A percentile compares a stretch with the other conserved stretches of the same genome.
phyloP scores from a whole-genome alignment of 305 asterid genomes.

The Fraxinus dipetala region DNA sequence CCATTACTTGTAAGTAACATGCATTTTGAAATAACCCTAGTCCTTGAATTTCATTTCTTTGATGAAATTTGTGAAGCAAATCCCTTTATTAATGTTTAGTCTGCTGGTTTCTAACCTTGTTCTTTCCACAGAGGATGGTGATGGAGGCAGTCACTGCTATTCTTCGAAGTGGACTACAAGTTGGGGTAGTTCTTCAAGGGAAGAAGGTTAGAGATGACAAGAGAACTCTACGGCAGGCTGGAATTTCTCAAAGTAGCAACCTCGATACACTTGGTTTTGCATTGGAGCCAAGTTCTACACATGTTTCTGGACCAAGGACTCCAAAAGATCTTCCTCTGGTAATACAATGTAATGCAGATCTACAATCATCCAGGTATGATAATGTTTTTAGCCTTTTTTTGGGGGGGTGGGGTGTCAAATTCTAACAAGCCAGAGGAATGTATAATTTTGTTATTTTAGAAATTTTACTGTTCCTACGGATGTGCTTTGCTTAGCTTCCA shows the following conservation, averaged over 20 bases:
- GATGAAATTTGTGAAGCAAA: neutral
- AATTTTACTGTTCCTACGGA: neutral
- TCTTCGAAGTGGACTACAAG: conserved; percentile 71
- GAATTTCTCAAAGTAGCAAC: conserved; percentile 64
- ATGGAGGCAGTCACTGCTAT: conserved; percentile 82
- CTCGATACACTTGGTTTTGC: conserved; percentile 72
- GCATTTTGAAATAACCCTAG: conserved; percentile 13
- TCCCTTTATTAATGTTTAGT: neutral
- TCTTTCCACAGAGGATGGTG: conserved; percentile 65
- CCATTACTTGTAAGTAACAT: neutral
- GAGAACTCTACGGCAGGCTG: conserved; percentile 79
- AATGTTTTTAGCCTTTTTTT: neutral
- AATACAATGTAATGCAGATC: conserved; percentile 38
- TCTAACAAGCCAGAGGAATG: neutral
- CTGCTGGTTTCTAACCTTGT: neutral
- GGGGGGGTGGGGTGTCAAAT: neutral
- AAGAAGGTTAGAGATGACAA: conserved; percentile 85
- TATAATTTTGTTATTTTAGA: neutral
- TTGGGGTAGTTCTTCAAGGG: conserved; percentile 87
- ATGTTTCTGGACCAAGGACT: conserved; percentile 37
- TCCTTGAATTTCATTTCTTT: neutral
- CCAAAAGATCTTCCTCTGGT: conserved; percentile 33
- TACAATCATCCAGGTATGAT: conserved; percentile 47
- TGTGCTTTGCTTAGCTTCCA: neutral
- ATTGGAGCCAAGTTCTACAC: conserved; percentile 62